Percentiles rank a stretch among this genome's conserved stretches.
These are phyloP conservation scores for Dispira parvispora DNA, from an alignment of 192 early-diverging fungal species.

Conservation along the genomic window DNA sequence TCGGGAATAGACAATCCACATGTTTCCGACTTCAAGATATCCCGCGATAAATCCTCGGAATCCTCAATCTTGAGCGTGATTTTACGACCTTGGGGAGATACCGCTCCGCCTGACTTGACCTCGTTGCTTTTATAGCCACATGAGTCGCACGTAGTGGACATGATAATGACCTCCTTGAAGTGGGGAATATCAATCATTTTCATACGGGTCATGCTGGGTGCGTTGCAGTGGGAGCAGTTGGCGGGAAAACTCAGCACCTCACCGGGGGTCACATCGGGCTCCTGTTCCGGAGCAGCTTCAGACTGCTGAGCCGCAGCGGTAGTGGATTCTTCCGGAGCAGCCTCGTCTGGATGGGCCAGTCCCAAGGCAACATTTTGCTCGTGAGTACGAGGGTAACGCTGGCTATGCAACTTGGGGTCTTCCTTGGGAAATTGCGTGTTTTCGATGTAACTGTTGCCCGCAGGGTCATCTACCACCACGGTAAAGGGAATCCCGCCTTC, in stretches of 20 bases:
- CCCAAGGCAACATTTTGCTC: constrained; percentile 71
- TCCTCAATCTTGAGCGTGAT: constrained; percentile 74
- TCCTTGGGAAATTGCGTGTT: constrained; percentile 54
- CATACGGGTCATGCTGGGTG: constrained; percentile 72
- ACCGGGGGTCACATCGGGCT: constrained; percentile 23
- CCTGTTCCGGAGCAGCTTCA: constrained; percentile 8
- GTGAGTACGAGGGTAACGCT: constrained; percentile 49
- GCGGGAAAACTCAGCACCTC: constrained; percentile 70
- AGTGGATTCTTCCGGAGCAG: constrained; percentile 17
- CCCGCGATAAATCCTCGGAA: constrained; percentile 72
- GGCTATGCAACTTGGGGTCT: constrained; percentile 56
- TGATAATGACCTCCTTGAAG: constrained; percentile 91
- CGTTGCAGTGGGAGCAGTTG: constrained; percentile 70
- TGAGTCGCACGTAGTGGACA: constrained; percentile 78
- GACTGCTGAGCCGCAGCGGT: background rate
- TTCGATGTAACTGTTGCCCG: constrained; percentile 86
- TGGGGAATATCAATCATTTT: constrained; percentile 83
- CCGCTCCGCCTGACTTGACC: constrained; percentile 85
- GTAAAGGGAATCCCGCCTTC: constrained; percentile 47
- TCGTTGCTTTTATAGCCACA: constrained; percentile 95
- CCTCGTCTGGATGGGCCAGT: constrained; percentile 36
- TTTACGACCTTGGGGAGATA: constrained; percentile 54
- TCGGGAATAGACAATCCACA: constrained; percentile 82
- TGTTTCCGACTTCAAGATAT: constrained; percentile 90
- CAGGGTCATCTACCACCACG: constrained; percentile 69